Evolutionary conservation across 805 yeast species (phyloP), one percentile per base, ranked within the genome.

Genomic region (Candida loeiensis): DNA sequence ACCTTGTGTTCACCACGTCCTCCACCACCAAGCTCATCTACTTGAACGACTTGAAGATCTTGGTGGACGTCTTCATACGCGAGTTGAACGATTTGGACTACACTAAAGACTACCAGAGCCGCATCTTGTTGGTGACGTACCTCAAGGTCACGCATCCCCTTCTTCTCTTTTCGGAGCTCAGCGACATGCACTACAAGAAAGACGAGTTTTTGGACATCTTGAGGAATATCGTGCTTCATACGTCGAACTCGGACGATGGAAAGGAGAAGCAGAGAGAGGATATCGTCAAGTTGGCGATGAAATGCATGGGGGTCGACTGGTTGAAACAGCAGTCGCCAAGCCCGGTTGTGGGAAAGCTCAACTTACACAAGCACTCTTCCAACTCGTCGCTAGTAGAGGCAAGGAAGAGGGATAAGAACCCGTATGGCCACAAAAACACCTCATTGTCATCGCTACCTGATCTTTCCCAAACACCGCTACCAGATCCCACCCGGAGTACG

Each of bases 31-130:
- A 82, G 43, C 71, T 82, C 50, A 77, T 88, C 36, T 90, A 90
- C 55, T 68, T 86, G 45, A 90, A 90, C 52, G 98, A 90, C 56
- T 63, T 90, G 43, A 81, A 83, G 50, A 95, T 90, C 5, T 73
- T 90, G 41, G 80, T 85, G 11, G 96, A 88, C 53, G 89, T 90
- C 7, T 69, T 90, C 38, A 70, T 90, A 1, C 66, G 98, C 39
- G 96, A 90, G 55, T 66, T 91, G 39, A 75, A 76, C 48, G 80
- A 90, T 52, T 59, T 87, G 29, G 76, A 89, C 16, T 69, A 61
- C 38, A 73, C 70, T 9, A 76, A 75, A 15, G 76, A 77, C 27
- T 82, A 74, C 42, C 77, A 85, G 40, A 81, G 82, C 53, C 78
- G 88, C 8, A 45, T 59, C 15, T 46, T 69, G 25, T 55, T 63